Evolutionary conservation across 257 asterid genomes (phyloP).

Genomic region (Forsythia viridissima): DNA sequence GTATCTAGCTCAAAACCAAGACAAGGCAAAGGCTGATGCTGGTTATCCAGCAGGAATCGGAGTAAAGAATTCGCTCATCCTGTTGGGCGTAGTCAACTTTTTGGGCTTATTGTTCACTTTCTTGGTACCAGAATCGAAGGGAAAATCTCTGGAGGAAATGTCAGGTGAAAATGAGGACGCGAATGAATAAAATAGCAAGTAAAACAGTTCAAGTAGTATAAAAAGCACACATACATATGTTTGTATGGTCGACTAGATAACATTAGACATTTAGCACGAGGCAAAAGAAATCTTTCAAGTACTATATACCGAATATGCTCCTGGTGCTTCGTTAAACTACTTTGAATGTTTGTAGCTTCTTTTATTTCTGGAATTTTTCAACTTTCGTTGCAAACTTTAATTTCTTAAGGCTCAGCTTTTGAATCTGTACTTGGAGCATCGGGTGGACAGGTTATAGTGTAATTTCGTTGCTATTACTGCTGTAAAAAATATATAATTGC

Average conservation of each 20-base stretch:
- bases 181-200: constrained; percentile 3
- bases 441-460: neutral
- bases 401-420: neutral
- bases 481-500: too few relatives aligned
- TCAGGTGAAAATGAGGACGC: constrained; percentile 44
- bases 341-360: neutral
- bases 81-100: constrained; percentile 47
- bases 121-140: constrained; percentile 65
- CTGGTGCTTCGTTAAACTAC: neutral
- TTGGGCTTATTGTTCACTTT: constrained; percentile 50
- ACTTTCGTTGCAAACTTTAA: neutral
- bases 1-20: constrained; percentile 56
- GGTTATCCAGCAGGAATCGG: constrained; percentile 68
- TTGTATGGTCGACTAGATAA: neutral
- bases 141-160: constrained; percentile 59
- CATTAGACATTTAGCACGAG: neutral
- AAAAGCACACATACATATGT: neutral
- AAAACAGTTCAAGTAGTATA: neutral
- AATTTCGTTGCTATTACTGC: too few relatives aligned
- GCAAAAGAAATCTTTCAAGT: neutral
- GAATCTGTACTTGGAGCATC: neutral
- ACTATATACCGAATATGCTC: neutral
- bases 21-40: constrained; percentile 52
- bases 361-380: neutral
- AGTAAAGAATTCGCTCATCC: constrained; percentile 53